Evolutionary conservation across 1,139 yeast genomes (phyloP).

Genomic region (Blastobotrys persicus): DNA sequence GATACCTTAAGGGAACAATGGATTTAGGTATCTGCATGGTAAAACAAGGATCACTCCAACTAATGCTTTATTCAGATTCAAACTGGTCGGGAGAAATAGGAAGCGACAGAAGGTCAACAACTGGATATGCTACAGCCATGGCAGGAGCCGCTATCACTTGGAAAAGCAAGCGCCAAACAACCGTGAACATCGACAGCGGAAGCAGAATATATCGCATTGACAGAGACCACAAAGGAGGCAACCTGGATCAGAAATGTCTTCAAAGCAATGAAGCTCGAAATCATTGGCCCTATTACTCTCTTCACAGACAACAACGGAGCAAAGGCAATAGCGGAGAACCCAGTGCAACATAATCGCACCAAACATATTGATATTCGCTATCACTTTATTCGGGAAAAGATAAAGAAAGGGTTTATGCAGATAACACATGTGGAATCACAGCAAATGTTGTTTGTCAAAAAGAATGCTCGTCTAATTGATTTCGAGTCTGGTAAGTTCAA

Average conservation of each 20-base stretch:
- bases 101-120: neutral
- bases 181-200: neutral
- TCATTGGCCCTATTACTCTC: neutral
- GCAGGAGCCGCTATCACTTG: slow-evolving; percentile 10
- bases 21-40: neutral
- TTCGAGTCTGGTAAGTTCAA: too few relatives aligned
- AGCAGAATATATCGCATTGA: neutral
- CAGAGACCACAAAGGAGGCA: neutral
- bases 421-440: neutral
- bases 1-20: neutral
- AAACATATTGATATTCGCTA: neutral
- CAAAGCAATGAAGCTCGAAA: neutral
- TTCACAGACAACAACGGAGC: neutral
- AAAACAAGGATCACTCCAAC: neutral
- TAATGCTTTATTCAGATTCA: neutral
- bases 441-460: neutral
- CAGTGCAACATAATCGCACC: neutral
- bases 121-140: neutral
- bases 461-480: too few relatives aligned
- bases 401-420: neutral
- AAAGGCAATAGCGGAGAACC: neutral
- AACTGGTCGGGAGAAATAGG: neutral
- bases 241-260: neutral
- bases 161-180: slow-evolving; percentile 11
- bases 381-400: neutral